phyloP scores from a whole-genome alignment of 768 basidiomycete genomes.

The Hygrocybe punicea region DNA sequence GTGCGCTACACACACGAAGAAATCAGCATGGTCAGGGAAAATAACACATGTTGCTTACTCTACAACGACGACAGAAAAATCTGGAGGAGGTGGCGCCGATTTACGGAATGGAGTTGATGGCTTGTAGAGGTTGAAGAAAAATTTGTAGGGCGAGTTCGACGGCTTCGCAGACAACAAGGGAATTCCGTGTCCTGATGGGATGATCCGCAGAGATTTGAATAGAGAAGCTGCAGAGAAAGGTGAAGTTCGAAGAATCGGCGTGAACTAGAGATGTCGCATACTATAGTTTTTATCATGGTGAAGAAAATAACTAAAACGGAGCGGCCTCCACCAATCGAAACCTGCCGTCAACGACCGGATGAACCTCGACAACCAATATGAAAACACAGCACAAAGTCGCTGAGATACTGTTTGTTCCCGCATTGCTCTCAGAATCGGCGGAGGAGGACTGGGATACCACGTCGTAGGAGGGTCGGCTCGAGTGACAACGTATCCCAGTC shows the following conservation, averaged over 20 bases:
- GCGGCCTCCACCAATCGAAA: slow-evolving; percentile 66
- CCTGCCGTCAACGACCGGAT: slow-evolving; percentile 29
- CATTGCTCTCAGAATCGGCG: slow-evolving; percentile 26
- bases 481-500: slow-evolving; percentile 86
- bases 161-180: slow-evolving; percentile 38
- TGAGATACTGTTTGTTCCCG: slow-evolving; percentile 30
- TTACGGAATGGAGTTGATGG: slow-evolving; percentile 83
- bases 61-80: slow-evolving; percentile 83
- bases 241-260: not conserved
- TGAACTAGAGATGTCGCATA: slow-evolving; percentile 27
- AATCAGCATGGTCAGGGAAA: not conserved
- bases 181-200: slow-evolving; percentile 59
- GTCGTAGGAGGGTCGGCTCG: slow-evolving; percentile 58
- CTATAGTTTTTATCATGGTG: slow-evolving; percentile 51
- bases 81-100: slow-evolving; percentile 70
- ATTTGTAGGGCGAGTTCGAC: slow-evolving; percentile 58
- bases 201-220: slow-evolving; percentile 67
- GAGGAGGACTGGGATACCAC: slow-evolving; percentile 42
- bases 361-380: slow-evolving; percentile 32
- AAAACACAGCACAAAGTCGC: slow-evolving; percentile 34
- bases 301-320: slow-evolving; percentile 48
- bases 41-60: slow-evolving; percentile 52
- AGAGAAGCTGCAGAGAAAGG: slow-evolving; percentile 50
- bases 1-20: slow-evolving; percentile 53
- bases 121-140: slow-evolving; percentile 91